Base-by-base conservation (phyloP, 768 basidiomycete genomes). In the Suillus sp. region DNA sequence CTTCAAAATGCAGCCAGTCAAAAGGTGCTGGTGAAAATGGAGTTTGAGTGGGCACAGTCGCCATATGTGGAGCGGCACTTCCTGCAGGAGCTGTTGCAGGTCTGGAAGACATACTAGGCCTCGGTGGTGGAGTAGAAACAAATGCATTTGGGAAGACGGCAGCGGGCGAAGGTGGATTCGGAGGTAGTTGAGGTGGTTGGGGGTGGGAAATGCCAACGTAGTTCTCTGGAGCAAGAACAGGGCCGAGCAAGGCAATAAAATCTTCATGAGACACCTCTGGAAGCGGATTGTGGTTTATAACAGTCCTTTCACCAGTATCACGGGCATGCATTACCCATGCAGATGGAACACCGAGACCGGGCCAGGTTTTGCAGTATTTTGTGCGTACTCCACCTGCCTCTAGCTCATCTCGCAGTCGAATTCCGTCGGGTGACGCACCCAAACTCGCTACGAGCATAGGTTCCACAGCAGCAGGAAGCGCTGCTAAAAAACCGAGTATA, bases 241-340 rank as follows among this genome's bases (percentile, higher is more conserved):
- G 92, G 0, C 92, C 91, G 1, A 93, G 79, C 53, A 91, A 77
- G 3, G 88, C 83, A 45, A 95, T 87, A 68, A 94, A 93, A 69
- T 95, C 92, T 65, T 93, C 92, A 67, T 94, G 92, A 0, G 91
- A 90, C 65, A 93, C 85, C 66, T 94, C 93, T 0, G 91, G 93
- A 9, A 95, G 80, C 2, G 93, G 92, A 67, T 94, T 94, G 75
- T 95, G 91, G 74, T 95, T 92, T 67, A 93, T 86, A 58, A 93
- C 86, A 14, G 91, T 88, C 45, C 86, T 84, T 10, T 83, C 75
- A 70, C 84, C 81, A 51, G 81, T 82, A 64, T 90, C 69, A 89
- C 91, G 83, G 57, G 90, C 83, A 75, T 91, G 86, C 34, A 95
- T 70, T 40, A 95, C 86, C 90, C 92, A 95, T 20, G 93, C 91